phyloP scores from a whole-genome alignment of 441 rosid genomes.

The Viola pubescens region DNA sequence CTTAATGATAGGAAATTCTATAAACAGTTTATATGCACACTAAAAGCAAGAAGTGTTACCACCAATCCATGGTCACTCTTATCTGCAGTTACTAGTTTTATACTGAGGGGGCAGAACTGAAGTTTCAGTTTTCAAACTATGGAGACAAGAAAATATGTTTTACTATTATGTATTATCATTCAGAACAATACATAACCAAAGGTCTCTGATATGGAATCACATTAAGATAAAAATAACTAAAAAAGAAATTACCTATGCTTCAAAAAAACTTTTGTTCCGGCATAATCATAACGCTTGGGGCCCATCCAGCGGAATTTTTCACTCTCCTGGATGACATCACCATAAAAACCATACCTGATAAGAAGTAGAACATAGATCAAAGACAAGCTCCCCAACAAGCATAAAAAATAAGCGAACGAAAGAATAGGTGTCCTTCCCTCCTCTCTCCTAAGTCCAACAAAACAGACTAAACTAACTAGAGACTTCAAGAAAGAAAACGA shows the following conservation, averaged over 20 bases:
- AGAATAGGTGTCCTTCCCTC: not conserved
- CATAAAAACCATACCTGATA: slow-evolving; percentile 89
- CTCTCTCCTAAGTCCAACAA: not conserved
- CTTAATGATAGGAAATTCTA: too few species aligned
- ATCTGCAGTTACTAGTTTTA: too few species aligned
- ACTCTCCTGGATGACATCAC: slow-evolving; percentile 89
- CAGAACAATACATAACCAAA: too few species aligned
- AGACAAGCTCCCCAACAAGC: slow-evolving; percentile 5
- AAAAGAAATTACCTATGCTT: slow-evolving; percentile 53
- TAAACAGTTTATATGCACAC: too few species aligned
- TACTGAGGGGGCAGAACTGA: too few species aligned
- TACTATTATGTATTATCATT: too few species aligned
- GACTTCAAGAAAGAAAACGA: not conserved
- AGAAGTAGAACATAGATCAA: slow-evolving; percentile 19
- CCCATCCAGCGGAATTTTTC: slow-evolving; percentile 99
- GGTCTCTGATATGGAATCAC: not conserved
- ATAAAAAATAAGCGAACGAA: not conserved
- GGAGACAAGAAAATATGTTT: too few species aligned
- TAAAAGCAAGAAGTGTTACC: too few species aligned
- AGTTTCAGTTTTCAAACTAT: too few species aligned
- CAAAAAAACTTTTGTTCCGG: slow-evolving; percentile 89
- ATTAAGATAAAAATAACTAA: not conserved
- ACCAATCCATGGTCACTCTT: too few species aligned
- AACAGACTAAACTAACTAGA: too few species aligned
- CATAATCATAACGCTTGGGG: slow-evolving; percentile 90